phyloP scores from a whole-genome alignment of 192 early-diverging fungal species.

The Chytriomyces sp. region DNA sequence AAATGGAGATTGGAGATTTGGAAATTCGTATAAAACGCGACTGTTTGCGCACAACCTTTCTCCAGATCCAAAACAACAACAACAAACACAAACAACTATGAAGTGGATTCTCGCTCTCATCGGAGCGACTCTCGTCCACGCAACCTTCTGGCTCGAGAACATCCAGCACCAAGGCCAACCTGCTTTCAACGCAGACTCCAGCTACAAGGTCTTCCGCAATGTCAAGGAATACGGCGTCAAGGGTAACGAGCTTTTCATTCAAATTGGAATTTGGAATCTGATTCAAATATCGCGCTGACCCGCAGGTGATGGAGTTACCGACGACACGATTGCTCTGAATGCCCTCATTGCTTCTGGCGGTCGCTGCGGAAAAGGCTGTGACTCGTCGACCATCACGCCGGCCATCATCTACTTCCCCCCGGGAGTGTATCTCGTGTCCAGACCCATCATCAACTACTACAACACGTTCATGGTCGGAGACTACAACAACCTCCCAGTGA shows the following conservation, averaged over 20 bases:
- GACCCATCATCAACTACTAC: conserved; percentile 44
- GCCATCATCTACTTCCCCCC: conserved; percentile 50
- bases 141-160: conserved; percentile 1
- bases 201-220: conserved; percentile 42
- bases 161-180: conserved; percentile 15
- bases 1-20: no score
- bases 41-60: no score
- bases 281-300: conserved; percentile 32
- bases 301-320: conserved; percentile 48
- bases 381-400: conserved; percentile 42
- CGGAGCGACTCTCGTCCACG: not conserved
- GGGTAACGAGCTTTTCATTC: no score
- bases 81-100: no score
- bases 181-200: conserved; percentile 8
- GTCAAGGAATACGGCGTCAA: conserved; percentile 5
- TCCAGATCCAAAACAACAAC: no score
- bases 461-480: conserved; percentile 50
- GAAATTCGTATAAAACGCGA: no score
- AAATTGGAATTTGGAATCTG: not conserved
- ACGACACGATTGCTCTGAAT: conserved; percentile 47
- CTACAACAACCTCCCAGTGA: conserved; percentile 36
- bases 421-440: conserved; percentile 42
- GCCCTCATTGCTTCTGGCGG: conserved; percentile 26
- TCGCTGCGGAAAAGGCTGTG: conserved; percentile 46
- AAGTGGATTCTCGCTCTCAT: no score